phyloP scores from a whole-genome alignment of 495 filamentous ascomycete species.

The Sporormia fimetaria region DNA sequence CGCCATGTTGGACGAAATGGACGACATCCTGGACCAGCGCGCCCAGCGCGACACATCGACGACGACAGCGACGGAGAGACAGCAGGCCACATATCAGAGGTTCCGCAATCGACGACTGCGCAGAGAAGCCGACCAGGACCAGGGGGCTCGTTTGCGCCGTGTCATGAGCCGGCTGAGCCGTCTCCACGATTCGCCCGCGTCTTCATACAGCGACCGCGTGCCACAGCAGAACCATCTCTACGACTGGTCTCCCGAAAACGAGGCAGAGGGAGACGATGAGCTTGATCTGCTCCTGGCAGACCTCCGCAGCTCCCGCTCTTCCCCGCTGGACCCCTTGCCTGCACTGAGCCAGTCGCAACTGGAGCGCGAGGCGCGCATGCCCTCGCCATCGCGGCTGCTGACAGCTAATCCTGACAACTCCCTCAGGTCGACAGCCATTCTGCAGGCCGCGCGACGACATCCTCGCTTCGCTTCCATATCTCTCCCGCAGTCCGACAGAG shows the following conservation, averaged over 20 bases:
- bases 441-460: conserved; percentile 25
- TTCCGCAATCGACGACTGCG: no score
- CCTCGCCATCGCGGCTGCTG: conserved; percentile 35
- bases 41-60: no score
- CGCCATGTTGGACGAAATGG: no score
- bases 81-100: conserved; percentile 15
- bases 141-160: conserved; percentile 27
- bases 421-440: conserved; percentile 24
- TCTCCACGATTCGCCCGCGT: conserved; percentile 19
- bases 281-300: conserved; percentile 30
- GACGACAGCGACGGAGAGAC: conserved; percentile 12
- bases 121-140: conserved; percentile 17
- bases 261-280: conserved; percentile 42
- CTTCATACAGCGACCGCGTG: conserved; percentile 40
- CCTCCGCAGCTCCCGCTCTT: conserved; percentile 31
- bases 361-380: conserved; percentile 23
- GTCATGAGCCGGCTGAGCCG: conserved; percentile 30
- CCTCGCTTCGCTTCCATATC: conserved; percentile 21
- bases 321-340: conserved; percentile 30
- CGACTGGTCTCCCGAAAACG: conserved; percentile 48
- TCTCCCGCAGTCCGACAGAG: conserved; percentile 14
- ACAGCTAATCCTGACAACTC: conserved; percentile 32
- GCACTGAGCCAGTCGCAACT: conserved; percentile 30
- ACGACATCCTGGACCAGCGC: no score
- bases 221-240: conserved; percentile 43